phyloP scores from a whole-genome alignment of 164 flowering plant genomes.

The Santalum album region DNA sequence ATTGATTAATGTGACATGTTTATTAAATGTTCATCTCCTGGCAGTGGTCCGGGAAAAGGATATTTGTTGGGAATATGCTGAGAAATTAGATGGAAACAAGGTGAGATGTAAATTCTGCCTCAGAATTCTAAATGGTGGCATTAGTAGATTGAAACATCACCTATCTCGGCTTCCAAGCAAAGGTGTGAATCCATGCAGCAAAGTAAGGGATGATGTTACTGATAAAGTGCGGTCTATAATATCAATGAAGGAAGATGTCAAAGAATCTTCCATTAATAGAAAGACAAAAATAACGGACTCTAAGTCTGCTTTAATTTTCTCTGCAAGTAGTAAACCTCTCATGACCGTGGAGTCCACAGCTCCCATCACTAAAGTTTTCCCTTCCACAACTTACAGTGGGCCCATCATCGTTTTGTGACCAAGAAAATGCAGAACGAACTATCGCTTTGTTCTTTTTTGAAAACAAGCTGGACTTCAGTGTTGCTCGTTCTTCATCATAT shows the following conservation, averaged over 20 bases:
- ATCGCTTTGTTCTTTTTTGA: slow-evolving; percentile 89
- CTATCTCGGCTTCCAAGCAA: slow-evolving; percentile 85
- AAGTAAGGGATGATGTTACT: slow-evolving; percentile 86
- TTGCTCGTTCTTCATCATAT: slow-evolving; percentile 79
- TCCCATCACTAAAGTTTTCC: slow-evolving; percentile 33
- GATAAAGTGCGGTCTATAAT: slow-evolving; percentile 62
- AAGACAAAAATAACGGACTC: slow-evolving; percentile 44
- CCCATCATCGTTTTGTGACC: slow-evolving; percentile 30
- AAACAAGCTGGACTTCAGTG: slow-evolving; percentile 72
- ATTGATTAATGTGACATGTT: not conserved
- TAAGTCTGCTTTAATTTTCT: slow-evolving; percentile 30
- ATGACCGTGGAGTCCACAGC: slow-evolving; percentile 28
- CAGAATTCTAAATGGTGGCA: slow-evolving; percentile 75
- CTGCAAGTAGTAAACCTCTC: slow-evolving; percentile 24
- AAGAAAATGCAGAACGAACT: slow-evolving; percentile 72
- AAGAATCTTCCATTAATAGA: slow-evolving; percentile 40
- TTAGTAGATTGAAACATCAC: slow-evolving; percentile 91
- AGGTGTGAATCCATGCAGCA: slow-evolving; percentile 90
- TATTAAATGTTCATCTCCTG: slow-evolving; percentile 1
- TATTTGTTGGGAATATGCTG: slow-evolving; percentile 92
- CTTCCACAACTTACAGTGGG: slow-evolving; percentile 27
- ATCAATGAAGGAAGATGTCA: slow-evolving; percentile 59
- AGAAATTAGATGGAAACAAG: slow-evolving; percentile 87
- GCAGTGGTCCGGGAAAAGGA: slow-evolving; percentile 96
- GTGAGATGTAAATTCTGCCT: slow-evolving; percentile 82